Conservation (phyloP, 2,329 filamentous ascomycete genomes). For the Ophiocordyceps polyrhachis-furcata region DNA sequence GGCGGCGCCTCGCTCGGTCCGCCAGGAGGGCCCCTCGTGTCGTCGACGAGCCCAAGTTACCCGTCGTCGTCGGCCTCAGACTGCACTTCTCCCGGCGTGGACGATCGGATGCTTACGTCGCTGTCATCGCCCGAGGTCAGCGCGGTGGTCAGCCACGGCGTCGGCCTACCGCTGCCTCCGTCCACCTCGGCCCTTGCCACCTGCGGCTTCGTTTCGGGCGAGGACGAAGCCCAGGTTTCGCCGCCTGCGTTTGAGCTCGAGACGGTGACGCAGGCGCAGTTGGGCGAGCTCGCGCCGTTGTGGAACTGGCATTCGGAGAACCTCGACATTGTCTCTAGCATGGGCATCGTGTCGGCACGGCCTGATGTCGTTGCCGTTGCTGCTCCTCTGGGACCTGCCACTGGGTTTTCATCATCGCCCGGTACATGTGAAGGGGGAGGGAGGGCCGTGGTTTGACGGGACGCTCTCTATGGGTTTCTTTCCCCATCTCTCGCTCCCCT, state of each 20-base stretch:
- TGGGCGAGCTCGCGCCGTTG: conserved; percentile 7
- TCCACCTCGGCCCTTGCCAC: not conserved
- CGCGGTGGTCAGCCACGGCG: not conserved
- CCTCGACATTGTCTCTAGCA: conserved; percentile 3
- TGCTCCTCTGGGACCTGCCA: not conserved
- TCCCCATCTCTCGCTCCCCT: too few relatives aligned
- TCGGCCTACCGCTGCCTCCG: not conserved
- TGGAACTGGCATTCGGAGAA: conserved; percentile 9
- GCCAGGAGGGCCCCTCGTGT: too few relatives aligned
- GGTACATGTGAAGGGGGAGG: not conserved
- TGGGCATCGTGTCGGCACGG: not conserved
- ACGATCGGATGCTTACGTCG: not conserved
- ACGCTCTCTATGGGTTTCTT: too few relatives aligned
- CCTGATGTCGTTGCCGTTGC: not conserved
- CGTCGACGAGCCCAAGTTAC: not conserved
- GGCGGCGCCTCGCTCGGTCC: too few relatives aligned
- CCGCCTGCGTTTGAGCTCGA: conserved; percentile 5
- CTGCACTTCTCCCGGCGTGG: not conserved
- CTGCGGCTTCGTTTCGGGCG: not conserved
- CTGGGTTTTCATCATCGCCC: not conserved
- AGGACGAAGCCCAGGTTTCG: not conserved
- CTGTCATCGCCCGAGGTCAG: not conserved
- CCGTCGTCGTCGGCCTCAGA: not conserved
- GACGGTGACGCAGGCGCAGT: conserved; percentile 7
- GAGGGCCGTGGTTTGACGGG: too few relatives aligned